Evolutionary conservation across 2,329 filamentous ascomycete species (phyloP), one percentile per base, ranked within the genome.

Genomic region (Diaporthe destruens): DNA sequence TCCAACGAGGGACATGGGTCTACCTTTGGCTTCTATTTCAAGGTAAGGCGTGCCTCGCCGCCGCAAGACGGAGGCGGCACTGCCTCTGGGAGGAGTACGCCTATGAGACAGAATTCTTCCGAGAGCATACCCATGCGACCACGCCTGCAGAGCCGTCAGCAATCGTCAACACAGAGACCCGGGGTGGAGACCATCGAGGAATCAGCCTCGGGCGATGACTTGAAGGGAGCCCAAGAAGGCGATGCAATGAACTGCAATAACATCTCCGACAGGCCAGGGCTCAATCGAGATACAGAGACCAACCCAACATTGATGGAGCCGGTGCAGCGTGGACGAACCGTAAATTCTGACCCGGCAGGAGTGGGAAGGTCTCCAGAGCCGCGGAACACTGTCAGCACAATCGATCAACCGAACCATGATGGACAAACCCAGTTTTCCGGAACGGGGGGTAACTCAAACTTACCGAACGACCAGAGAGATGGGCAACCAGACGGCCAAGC

Each of bases 21-120:
- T 6, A 70, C 68, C 6, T 70, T 70, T 54, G 68, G 55, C 44
- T 70, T 70, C 47, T 70, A 70, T 2, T 70, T 70, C 55, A 61
- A 20, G 23, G 68, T 44, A 8, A 47, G 68, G 12, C 68, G 47
- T 11, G 55, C 68, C 16, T 44, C 44, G 1, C 55, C 68, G 3
- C 68, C 44, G 23, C 7, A 56, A 18, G 56, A 61, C 1, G 34
- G n/a, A 20, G 42, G n/a, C 32, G 8, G 23, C 12, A 8, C 14
- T 5, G 11, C 16, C 9, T 44, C 68, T 4, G 68, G 54, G 34
- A 49, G 53, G 23, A 61, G 34, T n/a, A 39, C 53, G 9, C 68
- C 53, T 14, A 36, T 57, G 44, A 70, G 68, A 25, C 55, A 70
- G 7, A 16, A 20, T 12, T 70, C 68, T 3, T 42, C 68, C 4